A percentile compares a stretch with the other conserved stretches of the same genome.
Evolutionary conservation across 208 protist species (phyloP).

Genomic region (Herpetomonas samuelpessoai): DNA sequence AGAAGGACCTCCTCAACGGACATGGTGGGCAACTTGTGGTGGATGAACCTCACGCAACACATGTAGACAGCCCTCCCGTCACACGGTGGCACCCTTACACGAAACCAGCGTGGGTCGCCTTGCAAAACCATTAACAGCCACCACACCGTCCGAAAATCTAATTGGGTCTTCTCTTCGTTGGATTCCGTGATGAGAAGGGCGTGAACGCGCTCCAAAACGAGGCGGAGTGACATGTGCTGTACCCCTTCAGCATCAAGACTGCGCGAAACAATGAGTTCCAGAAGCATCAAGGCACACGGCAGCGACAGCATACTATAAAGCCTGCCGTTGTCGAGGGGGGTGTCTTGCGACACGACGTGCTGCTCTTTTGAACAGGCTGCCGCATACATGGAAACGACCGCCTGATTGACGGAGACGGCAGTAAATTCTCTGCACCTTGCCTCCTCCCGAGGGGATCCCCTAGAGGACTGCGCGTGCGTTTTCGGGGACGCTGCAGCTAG

Average conservation of each 20-base stretch:
- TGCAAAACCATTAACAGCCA: conserved; percentile 39
- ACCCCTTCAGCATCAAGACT: conserved; percentile 10
- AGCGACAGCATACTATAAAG: no score
- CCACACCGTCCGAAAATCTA: conserved; percentile 35
- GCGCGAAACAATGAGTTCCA: conserved; percentile 22
- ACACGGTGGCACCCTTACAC: not conserved
- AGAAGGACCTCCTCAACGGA: conserved; percentile 34
- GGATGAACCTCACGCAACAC: conserved; percentile 39
- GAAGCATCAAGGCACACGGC: conserved; percentile 24
- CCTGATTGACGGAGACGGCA: no score
- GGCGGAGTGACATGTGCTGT: not conserved
- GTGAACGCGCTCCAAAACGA: conserved; percentile 21
- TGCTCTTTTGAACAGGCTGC: conserved; percentile 14
- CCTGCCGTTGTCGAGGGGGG: no score
- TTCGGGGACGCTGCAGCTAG: not conserved
- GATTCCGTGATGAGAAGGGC: conserved; percentile 14
- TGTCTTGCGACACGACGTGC: no score
- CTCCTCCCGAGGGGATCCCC: no score
- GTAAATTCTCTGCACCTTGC: no score
- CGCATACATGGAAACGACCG: conserved; percentile 19
- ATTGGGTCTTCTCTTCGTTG: conserved; percentile 6
- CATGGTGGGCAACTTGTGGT: conserved; percentile 41
- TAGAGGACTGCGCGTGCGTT: not conserved
- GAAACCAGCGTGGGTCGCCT: conserved; percentile 6
- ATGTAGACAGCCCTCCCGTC: conserved; percentile 33